These are phyloP conservation scores for cucumber (Cucumis sativus) DNA, from an alignment of 306 rosid species.

Conservation along the genomic window DNA sequence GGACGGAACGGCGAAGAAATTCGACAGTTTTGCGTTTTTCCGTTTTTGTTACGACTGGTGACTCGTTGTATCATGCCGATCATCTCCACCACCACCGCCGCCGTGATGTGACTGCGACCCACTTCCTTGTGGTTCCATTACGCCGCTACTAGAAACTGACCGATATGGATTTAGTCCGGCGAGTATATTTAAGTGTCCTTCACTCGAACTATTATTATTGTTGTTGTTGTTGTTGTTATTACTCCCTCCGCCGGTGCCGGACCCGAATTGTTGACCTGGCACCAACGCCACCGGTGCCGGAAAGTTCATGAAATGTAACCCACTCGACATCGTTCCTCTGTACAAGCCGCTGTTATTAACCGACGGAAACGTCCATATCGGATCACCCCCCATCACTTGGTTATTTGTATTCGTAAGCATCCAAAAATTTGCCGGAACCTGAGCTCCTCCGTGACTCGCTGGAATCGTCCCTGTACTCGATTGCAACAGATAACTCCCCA, in stretches of 20 bases:
- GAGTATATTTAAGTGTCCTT: slow-evolving; percentile 59
- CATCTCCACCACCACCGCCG: slow-evolving; percentile 17
- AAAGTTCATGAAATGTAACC: slow-evolving; percentile 87
- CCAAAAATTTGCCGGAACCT: slow-evolving; percentile 75
- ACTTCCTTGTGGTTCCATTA: slow-evolving; percentile 48
- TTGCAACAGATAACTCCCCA: slow-evolving; percentile 60
- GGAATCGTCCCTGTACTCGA: slow-evolving; percentile 47
- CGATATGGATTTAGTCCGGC: slow-evolving; percentile 64
- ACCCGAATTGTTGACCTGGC: slow-evolving; percentile 55
- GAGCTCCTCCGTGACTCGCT: slow-evolving; percentile 36
- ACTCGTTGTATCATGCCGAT: slow-evolving; percentile 47
- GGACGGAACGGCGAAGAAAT: slow-evolving; percentile 6
- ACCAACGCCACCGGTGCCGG: slow-evolving; percentile 58
- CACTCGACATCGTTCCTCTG: slow-evolving; percentile 57
- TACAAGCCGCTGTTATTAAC: slow-evolving; percentile 52
- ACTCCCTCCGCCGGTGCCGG: slow-evolving; percentile 3
- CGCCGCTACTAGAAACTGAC: slow-evolving; percentile 17
- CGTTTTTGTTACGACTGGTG: slow-evolving; percentile 41
- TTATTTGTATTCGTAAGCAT: slow-evolving; percentile 63
- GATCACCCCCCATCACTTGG: slow-evolving; percentile 82
- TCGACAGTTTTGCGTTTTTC: background rate
- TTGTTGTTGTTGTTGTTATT: background rate
- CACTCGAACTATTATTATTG: slow-evolving; percentile 16
- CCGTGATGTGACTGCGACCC: slow-evolving; percentile 66
- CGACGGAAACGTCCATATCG: slow-evolving; percentile 80